Evolutionary conservation across 2,329 filamentous ascomycete species (phyloP), one percentile per base, ranked within the genome.

Genomic region (Trichoderma sp.): DNA sequence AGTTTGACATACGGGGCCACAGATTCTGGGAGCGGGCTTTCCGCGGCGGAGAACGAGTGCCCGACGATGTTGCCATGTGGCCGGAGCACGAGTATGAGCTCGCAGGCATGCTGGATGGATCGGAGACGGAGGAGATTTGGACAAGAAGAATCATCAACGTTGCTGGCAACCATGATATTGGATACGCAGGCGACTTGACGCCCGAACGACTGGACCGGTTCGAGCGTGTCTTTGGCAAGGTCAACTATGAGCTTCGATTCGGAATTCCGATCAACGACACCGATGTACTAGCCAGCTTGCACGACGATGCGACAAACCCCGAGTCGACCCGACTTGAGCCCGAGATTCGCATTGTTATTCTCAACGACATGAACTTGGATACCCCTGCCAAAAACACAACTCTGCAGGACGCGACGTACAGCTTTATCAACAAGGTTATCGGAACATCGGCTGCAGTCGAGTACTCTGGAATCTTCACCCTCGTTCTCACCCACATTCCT

Each of bases 341-440:
- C 1, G 90, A 93, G 71, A 82, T 99, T 56, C 91, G 95, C 72
- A 84, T 99, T 68, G 83, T 98, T 34, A 87, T 96, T 43, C 85
- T 99, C 72, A 99, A 99, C 80, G 90, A 93, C 67, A 93, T 99
- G 87, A 96, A 97, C 75, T 87, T 99, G 46, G 96, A 99, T 79
- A 91, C 89, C 0, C 96, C 96, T 0, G 93, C 91, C 5, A 83
- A 87, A 49, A 86, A 88, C 21, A 75, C 82, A 4, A 83, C 86
- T 3, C 84, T 97, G 3, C 93, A 97, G 77, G 85, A 89, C 70
- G 83, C 90, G 60, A 96, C 92, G 0, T 96, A 97, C 79, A 76
- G 83, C 32, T 97, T 96, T 76, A 83, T 94, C 76, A 91, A 93
- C 78, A 80, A 85, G 43, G 81, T 91, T 63, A 93, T 93, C 73